Percentiles rank a stretch among this genome's conserved stretches.
Conservation (phyloP, 2,329 filamentous ascomycete genomes). For the Scedosporium boydii region DNA sequence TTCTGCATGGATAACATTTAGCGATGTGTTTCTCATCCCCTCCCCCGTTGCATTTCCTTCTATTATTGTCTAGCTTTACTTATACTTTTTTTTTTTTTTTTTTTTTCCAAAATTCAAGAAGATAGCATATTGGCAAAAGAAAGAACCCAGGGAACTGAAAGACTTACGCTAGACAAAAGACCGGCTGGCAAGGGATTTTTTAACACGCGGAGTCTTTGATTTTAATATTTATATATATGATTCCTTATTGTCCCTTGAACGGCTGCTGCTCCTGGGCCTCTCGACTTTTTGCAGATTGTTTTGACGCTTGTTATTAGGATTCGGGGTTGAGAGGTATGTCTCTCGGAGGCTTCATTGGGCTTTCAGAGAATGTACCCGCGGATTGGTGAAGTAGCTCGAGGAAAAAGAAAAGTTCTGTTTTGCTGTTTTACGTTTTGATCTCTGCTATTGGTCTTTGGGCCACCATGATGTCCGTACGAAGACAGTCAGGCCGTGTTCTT, state of each 20-base stretch:
- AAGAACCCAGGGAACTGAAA: constrained; percentile 1
- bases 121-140: background rate
- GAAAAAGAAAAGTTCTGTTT: too few relatives aligned
- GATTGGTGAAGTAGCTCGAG: too few relatives aligned
- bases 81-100: background rate
- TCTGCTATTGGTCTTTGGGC: too few relatives aligned
- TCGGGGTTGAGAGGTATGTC: too few relatives aligned
- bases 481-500: background rate
- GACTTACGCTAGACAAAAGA: constrained; percentile 3
- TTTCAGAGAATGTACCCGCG: too few relatives aligned
- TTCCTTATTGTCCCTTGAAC: background rate
- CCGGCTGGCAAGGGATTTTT: background rate
- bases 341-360: too few relatives aligned
- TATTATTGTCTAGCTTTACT: background rate
- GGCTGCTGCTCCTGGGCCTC: background rate
- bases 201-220: background rate
- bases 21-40: background rate
- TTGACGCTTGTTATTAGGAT: too few relatives aligned
- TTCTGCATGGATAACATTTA: background rate
- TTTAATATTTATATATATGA: constrained; percentile 1
- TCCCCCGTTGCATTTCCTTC: background rate
- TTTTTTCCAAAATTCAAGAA: background rate
- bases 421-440: too few relatives aligned
- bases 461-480: too few relatives aligned
- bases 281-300: too few relatives aligned